These are phyloP conservation scores for Aegilops bicornis DNA, from an alignment of 176 grass and related monocot genomes.

Conservation along the genomic window DNA sequence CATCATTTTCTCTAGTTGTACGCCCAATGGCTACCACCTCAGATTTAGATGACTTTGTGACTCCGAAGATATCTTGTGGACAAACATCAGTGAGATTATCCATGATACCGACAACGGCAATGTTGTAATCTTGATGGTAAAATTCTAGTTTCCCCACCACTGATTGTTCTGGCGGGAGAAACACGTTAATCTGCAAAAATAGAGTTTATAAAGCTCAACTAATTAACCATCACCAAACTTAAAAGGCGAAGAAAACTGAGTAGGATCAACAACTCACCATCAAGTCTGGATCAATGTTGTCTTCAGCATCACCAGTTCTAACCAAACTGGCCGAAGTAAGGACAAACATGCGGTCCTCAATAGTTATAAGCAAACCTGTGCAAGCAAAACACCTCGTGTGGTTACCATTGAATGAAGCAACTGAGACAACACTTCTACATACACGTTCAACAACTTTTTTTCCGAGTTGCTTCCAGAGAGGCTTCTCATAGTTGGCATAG, in stretches of 20 bases:
- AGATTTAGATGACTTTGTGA: background rate
- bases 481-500: background rate
- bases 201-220: background rate
- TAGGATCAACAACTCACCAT: background rate
- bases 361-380: conserved; percentile 24
- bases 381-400: conserved; percentile 13
- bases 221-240: background rate
- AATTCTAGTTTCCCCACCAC: background rate
- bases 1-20: background rate
- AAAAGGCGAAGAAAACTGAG: background rate
- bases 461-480: background rate
- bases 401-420: conserved; percentile 36
- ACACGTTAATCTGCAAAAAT: conserved; percentile 24
- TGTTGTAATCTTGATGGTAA: conserved; percentile 21
- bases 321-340: conserved; percentile 38
- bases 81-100: background rate
- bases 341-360: background rate
- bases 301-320: background rate
- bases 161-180: background rate
- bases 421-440: conserved; percentile 10
- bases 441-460: background rate
- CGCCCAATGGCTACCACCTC: conserved; percentile 19
- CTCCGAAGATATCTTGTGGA: background rate
- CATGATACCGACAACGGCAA: conserved; percentile 9
- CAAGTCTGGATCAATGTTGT: background rate